Evolutionary conservation across 306 rosid species (phyloP), one percentile per base, ranked within the genome.

Genomic region (Acmispon strigosus): DNA sequence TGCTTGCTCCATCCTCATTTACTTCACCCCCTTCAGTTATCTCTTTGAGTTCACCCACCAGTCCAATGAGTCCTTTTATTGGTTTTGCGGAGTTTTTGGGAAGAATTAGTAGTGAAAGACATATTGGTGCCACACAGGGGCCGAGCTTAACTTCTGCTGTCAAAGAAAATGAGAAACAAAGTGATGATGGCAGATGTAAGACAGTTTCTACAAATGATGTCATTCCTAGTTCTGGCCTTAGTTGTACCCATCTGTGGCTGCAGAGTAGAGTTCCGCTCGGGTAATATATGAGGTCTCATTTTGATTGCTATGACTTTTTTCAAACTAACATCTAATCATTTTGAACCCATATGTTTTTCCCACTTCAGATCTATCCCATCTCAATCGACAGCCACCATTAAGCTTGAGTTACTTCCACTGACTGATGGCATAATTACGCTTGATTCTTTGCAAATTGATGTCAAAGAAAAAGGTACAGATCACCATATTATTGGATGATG

Each of bases 261-360:
- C 99, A 91, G 73, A 94, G 99, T 78, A 86, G 95, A 91, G 92
- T 94, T 83, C 99, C 99, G 43, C 86, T 94, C 15, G 97, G 99
- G 99, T 94, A 89, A 80, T 77, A 50, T 58, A 48, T 62, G 66
- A 9, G 17, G 27, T 8, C 50, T 53, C 70, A 4, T 53, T 51
- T 62, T 59, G 63, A 18, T 58, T 69, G 67, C 14, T 52, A 34
- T 4, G 19, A 20, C 37, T 59, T 62, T 54, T 43, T 56, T 53
- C 58, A 49, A 74, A 59, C 47, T 57, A 50, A 43, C 41, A 39
- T 0, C 69, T 73, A 70, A 52, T 72, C 54, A 71, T 43, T 50
- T 51, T 58, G 58, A 73, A 72, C 34, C 73, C 82, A 59, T 32
- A 70, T 55, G 32, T 72, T 77, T 68, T 8, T 4, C 79, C 76